phyloP scores from a whole-genome alignment of 2,329 filamentous ascomycete species.

The Chaetomiaceae sp. region DNA sequence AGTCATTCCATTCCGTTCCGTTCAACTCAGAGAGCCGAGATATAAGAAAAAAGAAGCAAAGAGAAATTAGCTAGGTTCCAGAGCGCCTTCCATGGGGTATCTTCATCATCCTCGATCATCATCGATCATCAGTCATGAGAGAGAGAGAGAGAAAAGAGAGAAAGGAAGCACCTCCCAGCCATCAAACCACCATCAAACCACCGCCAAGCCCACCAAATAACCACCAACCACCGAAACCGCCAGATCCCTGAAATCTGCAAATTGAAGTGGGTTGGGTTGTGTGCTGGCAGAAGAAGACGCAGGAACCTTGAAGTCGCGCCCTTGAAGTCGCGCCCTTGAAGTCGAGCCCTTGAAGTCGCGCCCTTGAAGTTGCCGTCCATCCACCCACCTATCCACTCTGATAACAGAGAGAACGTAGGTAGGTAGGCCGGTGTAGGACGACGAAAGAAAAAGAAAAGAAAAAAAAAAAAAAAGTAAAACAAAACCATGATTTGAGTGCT shows the following conservation, averaged over 20 bases:
- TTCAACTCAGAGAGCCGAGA: too few species aligned
- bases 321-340: too few species aligned
- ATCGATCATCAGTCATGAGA: neutral
- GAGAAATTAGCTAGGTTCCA: neutral
- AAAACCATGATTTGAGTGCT: too few species aligned
- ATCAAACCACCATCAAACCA: neutral
- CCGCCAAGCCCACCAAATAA: neutral
- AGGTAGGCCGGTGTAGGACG: too few species aligned
- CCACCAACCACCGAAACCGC: neutral
- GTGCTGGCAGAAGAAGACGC: too few species aligned
- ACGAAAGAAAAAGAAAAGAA: neutral
- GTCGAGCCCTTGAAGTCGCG: too few species aligned
- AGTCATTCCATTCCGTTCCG: too few species aligned
- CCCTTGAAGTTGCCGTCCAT: too few species aligned
- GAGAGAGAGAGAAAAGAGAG: neutral
- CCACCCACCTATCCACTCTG: neutral
- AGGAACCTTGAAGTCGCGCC: too few species aligned
- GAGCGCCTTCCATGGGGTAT: neutral
- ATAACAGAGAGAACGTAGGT: too few species aligned
- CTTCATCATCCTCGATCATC: neutral
- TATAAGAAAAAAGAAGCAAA: neutral
- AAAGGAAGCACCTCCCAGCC: neutral
- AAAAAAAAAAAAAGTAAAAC: neutral
- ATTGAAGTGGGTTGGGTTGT: too few species aligned
- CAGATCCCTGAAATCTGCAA: slow-evolving; percentile 1